These are phyloP conservation scores for Cadophora sp. DNA, from an alignment of 2,329 filamentous ascomycete species.

Conservation along the genomic window DNA sequence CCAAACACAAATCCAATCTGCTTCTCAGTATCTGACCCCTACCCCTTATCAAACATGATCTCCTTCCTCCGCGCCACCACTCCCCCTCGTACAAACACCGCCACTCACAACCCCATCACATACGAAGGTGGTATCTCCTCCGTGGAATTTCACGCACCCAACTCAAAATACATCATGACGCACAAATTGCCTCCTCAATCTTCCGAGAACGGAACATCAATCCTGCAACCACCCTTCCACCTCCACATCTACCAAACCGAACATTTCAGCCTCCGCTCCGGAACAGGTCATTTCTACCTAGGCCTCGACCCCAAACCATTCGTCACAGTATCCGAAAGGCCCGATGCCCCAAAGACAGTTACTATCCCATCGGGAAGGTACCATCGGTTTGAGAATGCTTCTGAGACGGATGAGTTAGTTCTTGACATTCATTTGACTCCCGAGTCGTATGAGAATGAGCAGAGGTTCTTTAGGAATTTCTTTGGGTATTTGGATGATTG, in stretches of 20 bases:
- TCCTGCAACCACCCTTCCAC: conserved; percentile 22
- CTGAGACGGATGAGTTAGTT: conserved; percentile 21
- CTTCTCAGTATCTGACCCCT: not conserved
- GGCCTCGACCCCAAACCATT: conserved; percentile 23
- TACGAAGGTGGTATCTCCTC: conserved; percentile 25
- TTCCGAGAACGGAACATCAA: conserved; percentile 8
- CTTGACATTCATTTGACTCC: conserved; percentile 22
- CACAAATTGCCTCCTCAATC: conserved; percentile 16
- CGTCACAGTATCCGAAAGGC: conserved; percentile 7
- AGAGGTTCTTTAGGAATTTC: conserved; percentile 30
- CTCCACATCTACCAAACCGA: conserved; percentile 26
- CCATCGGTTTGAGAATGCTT: conserved; percentile 29
- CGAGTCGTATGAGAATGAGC: conserved; percentile 13
- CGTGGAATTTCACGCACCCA: conserved; percentile 19
- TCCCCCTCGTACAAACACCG: conserved; percentile 17
- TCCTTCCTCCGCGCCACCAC: conserved; percentile 20
- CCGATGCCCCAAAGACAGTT: conserved; percentile 7
- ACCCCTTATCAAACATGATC: conserved; percentile 7
- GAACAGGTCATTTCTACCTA: conserved; percentile 22
- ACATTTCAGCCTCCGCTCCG: conserved; percentile 19
- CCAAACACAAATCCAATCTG: not conserved
- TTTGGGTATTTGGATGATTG: conserved; percentile 31
- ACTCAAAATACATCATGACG: conserved; percentile 21
- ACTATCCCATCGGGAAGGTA: conserved; percentile 17
- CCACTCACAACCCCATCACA: conserved; percentile 16